These are phyloP conservation scores for Candida fluviatilis DNA, from an alignment of 805 yeast species.

Conservation along the genomic window DNA sequence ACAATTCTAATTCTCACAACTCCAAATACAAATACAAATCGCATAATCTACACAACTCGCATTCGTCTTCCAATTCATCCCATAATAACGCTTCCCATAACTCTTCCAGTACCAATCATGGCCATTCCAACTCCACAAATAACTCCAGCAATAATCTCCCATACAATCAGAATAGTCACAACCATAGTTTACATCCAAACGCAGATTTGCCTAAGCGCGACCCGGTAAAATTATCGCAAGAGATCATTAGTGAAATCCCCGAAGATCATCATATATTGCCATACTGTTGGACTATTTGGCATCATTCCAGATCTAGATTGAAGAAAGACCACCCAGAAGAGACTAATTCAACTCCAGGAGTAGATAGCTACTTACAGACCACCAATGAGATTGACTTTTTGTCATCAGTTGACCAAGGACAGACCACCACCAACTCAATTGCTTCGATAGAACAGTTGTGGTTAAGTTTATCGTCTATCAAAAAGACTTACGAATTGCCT, in stretches of 20 bases:
- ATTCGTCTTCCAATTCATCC: slow-evolving; percentile 9
- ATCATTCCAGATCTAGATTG: slow-evolving; percentile 33
- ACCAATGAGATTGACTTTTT: slow-evolving; percentile 42
- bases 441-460: slow-evolving; percentile 53
- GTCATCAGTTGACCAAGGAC: slow-evolving; percentile 9
- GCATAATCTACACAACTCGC: slow-evolving; percentile 8
- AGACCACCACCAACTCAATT: slow-evolving; percentile 24
- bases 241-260: slow-evolving; percentile 23
- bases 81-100: slow-evolving; percentile 8
- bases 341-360: slow-evolving; percentile 21
- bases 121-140: slow-evolving; percentile 7
- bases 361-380: slow-evolving; percentile 43
- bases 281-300: slow-evolving; percentile 50
- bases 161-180: background rate
- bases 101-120: slow-evolving; percentile 6
- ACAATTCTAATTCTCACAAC: background rate
- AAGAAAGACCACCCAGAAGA: slow-evolving; percentile 15
- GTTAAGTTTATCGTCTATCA: slow-evolving; percentile 38
- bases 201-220: slow-evolving; percentile 31
- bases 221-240: slow-evolving; percentile 31
- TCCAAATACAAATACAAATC: background rate
- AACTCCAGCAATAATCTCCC: too few relatives aligned
- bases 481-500: slow-evolving; percentile 34
- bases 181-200: slow-evolving; percentile 4
- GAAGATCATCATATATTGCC: slow-evolving; percentile 36